Base-by-base conservation (phyloP, 257 asterid species). In the Penstemon davidsonii region DNA sequence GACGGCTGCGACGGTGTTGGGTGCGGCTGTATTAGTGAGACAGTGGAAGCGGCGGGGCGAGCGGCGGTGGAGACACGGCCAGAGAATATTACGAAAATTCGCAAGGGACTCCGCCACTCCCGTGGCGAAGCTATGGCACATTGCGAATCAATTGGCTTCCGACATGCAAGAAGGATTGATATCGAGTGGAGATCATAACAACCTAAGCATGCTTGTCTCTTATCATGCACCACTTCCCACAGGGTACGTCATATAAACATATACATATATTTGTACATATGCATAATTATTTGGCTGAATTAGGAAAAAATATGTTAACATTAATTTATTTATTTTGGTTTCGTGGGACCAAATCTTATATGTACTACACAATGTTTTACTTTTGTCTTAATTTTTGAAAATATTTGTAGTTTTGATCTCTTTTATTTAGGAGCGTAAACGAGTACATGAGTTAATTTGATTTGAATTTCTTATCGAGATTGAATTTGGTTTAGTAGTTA, bases 91-190 rank as follows among this genome's bases (percentile, higher is more conserved):
- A 18, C 82, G 95, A 0, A 83, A 85, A 67, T 82, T 87, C 46
- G 90, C 95, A 0, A 74, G 87, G 53, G 86, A 84, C 57, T 74
- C 85, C 53, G 90, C 90, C 25, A 83, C 90, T 1, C 95, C 95
- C 13, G 84, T 83, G 33, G 70, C 85, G 8, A 80, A 77, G 66
- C 82, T 89, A n/a, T 85, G 95, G 87, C 73, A 72, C 6, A 56
- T 85, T 5, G 86, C 88, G 13, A 70, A 83, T 62, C 95, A 89
- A 41, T 41, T 89, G 75, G 81, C 82, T 36, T 56, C 84, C 5
- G 82, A 78, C 40, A 86, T 86, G 91, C 86, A 83, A 57, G 61
- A 81, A 1, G 83, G 80, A 8, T 76, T 86, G 0, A 51, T 75
- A 10, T 64, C 80, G 38, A 65, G 63, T 44, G 76, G 70, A 15